Evolutionary conservation across 2,329 filamentous ascomycete genomes (phyloP), one percentile per base, ranked within the genome.

Genomic region (Nothomitra cinnamomea): DNA sequence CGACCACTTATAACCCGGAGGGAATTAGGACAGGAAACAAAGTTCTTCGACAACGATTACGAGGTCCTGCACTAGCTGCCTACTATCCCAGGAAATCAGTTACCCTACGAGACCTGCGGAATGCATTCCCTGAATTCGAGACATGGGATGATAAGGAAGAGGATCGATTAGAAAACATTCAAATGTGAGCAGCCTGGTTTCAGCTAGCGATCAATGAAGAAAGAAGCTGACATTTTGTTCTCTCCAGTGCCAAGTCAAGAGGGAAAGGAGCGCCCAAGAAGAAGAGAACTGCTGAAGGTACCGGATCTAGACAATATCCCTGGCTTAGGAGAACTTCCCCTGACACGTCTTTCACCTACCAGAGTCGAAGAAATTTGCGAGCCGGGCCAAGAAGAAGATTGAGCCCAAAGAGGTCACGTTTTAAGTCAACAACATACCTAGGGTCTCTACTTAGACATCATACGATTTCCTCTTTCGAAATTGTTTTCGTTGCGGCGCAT

Each of bases 391-490:
- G 61, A 70, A 66, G 64, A 70, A 65, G 25, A 15, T 38, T n/a
- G 52, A 15, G 6, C 36, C 45, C 25, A 49, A 49, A 28, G 45
- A 15, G 13, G 45, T 49, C 17, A 13, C 24, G 13, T 49, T 49
- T 17, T 49, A 35, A 19, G 95, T 83, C 72, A 98, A 92, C 21
- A 92, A 87, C 62, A 92, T 86, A 54, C 90, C 92, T 70, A 98
- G 92, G 0, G 90, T 96, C 79, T 96, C 98, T 71, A 98, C 80
- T 65, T 94, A 96, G 47, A 92, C 96, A 56, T 81, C 89, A 22
- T 83, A 80, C 76, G 96, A 96, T 74, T 98, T 92, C 22, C 90
- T 96, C 73, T 95, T 96, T 12, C 90, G 87, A 52, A 87, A 88
- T 60, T 87, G 25, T 92, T 49, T 49, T n/a, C 3, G 24, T 19